Evolutionary conservation across 2,329 filamentous ascomycete species (phyloP).

Genomic region (Chaetomiaceae sp.): DNA sequence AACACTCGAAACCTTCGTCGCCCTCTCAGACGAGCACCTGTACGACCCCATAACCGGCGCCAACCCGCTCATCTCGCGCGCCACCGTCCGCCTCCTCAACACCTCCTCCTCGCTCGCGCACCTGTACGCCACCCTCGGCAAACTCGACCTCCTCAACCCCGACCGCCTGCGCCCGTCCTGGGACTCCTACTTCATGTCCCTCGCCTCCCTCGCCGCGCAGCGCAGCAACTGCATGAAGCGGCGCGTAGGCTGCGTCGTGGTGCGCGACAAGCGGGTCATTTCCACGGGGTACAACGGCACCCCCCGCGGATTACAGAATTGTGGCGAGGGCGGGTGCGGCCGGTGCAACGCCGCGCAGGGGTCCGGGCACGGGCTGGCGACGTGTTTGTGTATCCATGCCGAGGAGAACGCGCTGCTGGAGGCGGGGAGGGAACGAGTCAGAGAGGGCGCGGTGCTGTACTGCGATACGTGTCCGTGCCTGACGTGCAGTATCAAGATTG

Average conservation of each 20-base stretch:
- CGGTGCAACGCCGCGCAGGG: slow-evolving; percentile 76
- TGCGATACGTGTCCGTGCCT: slow-evolving; percentile 96
- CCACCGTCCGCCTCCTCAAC: slow-evolving; percentile 83
- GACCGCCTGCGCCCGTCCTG: slow-evolving; percentile 81
- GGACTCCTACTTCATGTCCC: slow-evolving; percentile 97
- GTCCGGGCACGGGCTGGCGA: slow-evolving; percentile 69
- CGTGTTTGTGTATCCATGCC: slow-evolving; percentile 94
- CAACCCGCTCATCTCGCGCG: slow-evolving; percentile 72
- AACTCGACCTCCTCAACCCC: slow-evolving; percentile 71
- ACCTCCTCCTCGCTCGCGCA: slow-evolving; percentile 66
- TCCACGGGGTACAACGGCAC: slow-evolving; percentile 98
- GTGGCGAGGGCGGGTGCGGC: slow-evolving; percentile 83
- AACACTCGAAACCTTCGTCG: slow-evolving; percentile 53
- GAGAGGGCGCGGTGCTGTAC: slow-evolving; percentile 78
- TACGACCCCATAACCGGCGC: slow-evolving; percentile 64
- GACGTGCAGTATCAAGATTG: slow-evolving; percentile 98
- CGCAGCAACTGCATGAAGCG: slow-evolving; percentile 98
- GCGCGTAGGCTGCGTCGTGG: slow-evolving; percentile 88
- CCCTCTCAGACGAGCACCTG: slow-evolving; percentile 65
- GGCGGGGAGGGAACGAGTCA: slow-evolving; percentile 84
- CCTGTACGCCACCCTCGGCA: slow-evolving; percentile 67
- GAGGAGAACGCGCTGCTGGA: slow-evolving; percentile 97
- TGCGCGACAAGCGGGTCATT: slow-evolving; percentile 80
- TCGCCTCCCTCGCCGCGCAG: slow-evolving; percentile 87
- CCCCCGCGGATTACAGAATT: slow-evolving; percentile 83